Base-by-base conservation (phyloP, 805 yeast genomes). In the Saccharomycopsis synnaedendra region DNA sequence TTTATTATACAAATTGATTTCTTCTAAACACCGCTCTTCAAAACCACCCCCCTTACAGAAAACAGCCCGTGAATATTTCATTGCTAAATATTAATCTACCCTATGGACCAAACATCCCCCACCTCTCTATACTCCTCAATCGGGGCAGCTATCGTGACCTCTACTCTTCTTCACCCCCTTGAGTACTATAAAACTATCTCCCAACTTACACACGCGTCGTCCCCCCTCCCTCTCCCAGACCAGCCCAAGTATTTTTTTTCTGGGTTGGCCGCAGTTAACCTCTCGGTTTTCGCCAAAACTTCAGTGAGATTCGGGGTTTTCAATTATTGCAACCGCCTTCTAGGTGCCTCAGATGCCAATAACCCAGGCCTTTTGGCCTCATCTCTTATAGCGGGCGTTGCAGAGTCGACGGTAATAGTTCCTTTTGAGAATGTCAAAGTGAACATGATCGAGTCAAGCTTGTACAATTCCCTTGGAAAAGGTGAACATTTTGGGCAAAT, bases 341-440 rank as follows among this genome's bases (percentile, higher is more conserved):
- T 74, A 41, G 42, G 43, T 38, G 70, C 80, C 3, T 75, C 74
- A 32, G 74, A 70, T 19, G 65, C 64, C 45, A 76, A 79, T n/a
- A 73, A 78, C 53, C 90, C 94, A 6, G 71, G 87, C 56, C 73
- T 86, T 39, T 84, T 86, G 5, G 78, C 84, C 50, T 50, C 55
- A 3, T 45, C 51, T 5, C 56, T 75, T 54, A 74, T 86, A 68
- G 84, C 95, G 4, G 97, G 95, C 2, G 70, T 83, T 49, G 66
- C 81, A 41, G 97, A 93, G 62, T 80, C 94, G 2, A 54, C 88
- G 34, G 75, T 84, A 72, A 77, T 90, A 28, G 84, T 93, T 19
- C 98, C 97, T 0, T 89, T 90, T 61, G 98, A 90, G 59, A 85
- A 82, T 58, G 70, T 87, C 55, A 87, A 87, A 59, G 80, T 84